phyloP scores from a whole-genome alignment of 225 moss, liverwort and hornwort species.

The Rhytidiadelphus loreus region DNA sequence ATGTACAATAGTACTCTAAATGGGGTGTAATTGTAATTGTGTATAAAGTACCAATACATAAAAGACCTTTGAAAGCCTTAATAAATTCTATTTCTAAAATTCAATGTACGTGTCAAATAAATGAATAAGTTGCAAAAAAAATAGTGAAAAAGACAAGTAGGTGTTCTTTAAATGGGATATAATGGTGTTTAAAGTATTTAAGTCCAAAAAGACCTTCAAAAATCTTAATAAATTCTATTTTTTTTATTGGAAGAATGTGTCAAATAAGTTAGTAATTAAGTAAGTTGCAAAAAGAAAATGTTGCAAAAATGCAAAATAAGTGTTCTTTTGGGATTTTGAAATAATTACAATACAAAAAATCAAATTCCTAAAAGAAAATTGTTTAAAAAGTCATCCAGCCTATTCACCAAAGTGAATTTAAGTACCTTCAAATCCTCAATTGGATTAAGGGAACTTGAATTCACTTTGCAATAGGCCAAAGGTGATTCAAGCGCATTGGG shows the following conservation, averaged over 20 bases:
- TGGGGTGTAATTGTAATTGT: not conserved
- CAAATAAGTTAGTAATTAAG: too few species aligned
- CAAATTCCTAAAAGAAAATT: too few species aligned
- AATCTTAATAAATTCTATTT: too few species aligned
- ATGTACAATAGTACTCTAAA: not conserved
- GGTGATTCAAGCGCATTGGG: not conserved
- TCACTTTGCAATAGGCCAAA: rapidly evolving
- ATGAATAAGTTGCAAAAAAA: not conserved
- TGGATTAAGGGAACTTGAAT: not conserved
- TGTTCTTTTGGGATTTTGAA: rapidly evolving
- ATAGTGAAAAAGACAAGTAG: not conserved
- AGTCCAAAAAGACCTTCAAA: too few species aligned
- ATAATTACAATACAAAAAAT: too few species aligned
- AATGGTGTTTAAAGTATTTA: too few species aligned
- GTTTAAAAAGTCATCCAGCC: not conserved
- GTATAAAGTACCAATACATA: not conserved
- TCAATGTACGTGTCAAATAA: rapidly evolving
- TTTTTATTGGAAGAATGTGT: too few species aligned
- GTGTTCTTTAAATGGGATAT: too few species aligned
- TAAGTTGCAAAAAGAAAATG: too few species aligned
- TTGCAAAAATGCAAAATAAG: too few species aligned
- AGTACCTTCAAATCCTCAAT: not conserved
- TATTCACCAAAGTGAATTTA: not conserved
- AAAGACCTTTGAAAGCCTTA: not conserved
- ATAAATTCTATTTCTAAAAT: rapidly evolving